Evolutionary conservation across 106 monocot species (phyloP).

Genomic region (Allium fistulosum): DNA sequence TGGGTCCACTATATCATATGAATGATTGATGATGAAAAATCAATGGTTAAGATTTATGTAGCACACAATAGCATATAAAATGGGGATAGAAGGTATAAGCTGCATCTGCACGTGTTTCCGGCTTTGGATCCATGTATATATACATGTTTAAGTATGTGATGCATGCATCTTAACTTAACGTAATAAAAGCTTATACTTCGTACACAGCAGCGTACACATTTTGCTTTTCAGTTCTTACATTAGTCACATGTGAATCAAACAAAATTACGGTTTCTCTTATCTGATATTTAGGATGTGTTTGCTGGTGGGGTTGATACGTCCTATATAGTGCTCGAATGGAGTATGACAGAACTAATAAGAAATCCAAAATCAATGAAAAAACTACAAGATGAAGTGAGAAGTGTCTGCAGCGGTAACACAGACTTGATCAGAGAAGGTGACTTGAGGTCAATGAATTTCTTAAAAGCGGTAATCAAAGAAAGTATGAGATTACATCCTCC

Average conservation of each 20-base stretch:
- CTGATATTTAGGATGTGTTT: conserved; percentile 12
- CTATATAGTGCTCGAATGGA: conserved; percentile 17
- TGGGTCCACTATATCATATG: no score
- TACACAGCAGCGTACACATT: neutral
- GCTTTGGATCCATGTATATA: neutral
- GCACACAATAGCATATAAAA: no score
- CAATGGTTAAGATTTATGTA: no score
- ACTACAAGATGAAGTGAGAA: conserved; percentile 14
- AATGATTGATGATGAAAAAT: no score
- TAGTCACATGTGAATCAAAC: neutral
- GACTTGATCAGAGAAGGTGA: conserved; percentile 6
- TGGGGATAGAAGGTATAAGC: no score
- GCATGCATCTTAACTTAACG: neutral
- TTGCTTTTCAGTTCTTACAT: no score
- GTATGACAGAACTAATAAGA: conserved; percentile 24
- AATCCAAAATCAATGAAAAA: conserved; percentile 14
- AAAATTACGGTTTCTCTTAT: no score
- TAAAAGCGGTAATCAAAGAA: conserved; percentile 9
- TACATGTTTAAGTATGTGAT: neutral
- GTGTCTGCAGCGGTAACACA: neutral
- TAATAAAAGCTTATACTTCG: neutral
- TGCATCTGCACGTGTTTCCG: no score
- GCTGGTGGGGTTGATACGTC: conserved; percentile 27
- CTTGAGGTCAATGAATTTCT: conserved; percentile 1
- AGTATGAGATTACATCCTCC: conserved; percentile 18